A percentile compares a stretch with the other conserved stretches of the same genome.
phyloP scores from a whole-genome alignment of 805 yeast species.

The Yamadazyma sp. region DNA sequence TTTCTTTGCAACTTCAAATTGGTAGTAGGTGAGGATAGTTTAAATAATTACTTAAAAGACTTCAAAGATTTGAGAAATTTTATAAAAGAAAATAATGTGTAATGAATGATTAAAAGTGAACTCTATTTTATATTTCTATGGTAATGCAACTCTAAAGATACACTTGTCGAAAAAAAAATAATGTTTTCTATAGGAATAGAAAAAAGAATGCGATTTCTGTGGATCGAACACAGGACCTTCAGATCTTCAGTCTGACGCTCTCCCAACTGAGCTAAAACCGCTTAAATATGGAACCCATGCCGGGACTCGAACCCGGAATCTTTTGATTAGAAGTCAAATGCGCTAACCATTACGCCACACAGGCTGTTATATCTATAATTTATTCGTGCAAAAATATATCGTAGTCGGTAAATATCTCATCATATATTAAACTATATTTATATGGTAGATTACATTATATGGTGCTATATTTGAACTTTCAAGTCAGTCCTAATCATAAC shows the following conservation, averaged over 20 bases:
- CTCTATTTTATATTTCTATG: background rate
- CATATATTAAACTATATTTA: too few relatives aligned
- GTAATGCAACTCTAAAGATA: background rate
- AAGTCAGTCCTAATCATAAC: background rate
- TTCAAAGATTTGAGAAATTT: slow-evolving; percentile 30
- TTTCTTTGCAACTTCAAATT: slow-evolving; percentile 38
- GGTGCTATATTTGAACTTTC: too few relatives aligned
- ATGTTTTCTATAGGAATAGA: too few relatives aligned
- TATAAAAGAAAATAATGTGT: slow-evolving; percentile 6
- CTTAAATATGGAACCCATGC: slow-evolving; percentile 13
- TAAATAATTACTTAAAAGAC: slow-evolving; percentile 30
- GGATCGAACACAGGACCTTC: slow-evolving; percentile 86
- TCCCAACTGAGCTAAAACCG: slow-evolving; percentile 39
- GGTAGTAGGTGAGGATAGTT: slow-evolving; percentile 31
- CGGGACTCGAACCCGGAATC: slow-evolving; percentile 15
- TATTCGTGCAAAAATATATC: too few relatives aligned
- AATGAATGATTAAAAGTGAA: background rate
- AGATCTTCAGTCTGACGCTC: slow-evolving; percentile 49
- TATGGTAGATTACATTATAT: too few relatives aligned
- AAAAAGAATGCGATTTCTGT: slow-evolving; percentile 54
- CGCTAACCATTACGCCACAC: slow-evolving; percentile 14
- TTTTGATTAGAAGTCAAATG: slow-evolving; percentile 14
- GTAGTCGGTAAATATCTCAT: too few relatives aligned
- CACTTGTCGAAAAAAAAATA: background rate
- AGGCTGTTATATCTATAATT: slow-evolving; percentile 9